Evolutionary conservation across 257 asterid genomes (phyloP).

Genomic region (Handroanthus guayacan): DNA sequence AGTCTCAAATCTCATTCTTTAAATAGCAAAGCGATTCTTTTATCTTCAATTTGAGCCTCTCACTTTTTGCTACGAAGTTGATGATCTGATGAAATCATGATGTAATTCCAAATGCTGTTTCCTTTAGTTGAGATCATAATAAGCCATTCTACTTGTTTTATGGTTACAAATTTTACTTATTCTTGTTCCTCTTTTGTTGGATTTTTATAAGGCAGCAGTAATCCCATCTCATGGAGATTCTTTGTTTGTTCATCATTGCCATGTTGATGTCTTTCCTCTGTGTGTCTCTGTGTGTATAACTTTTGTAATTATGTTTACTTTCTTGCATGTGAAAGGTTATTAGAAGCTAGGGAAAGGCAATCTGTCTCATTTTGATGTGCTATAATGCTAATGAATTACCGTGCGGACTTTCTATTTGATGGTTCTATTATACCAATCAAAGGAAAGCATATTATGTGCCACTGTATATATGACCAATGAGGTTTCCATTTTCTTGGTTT

Average conservation of each 20-base stretch:
- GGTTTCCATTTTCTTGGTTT: constrained; percentile 10
- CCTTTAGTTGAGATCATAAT: constrained; percentile 15
- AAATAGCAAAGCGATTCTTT: constrained; percentile 15
- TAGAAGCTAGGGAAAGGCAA: constrained; percentile 20
- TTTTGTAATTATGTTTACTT: constrained; percentile 18
- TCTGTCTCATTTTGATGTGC: constrained; percentile 2
- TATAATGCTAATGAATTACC: background rate
- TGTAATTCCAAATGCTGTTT: constrained; percentile 19
- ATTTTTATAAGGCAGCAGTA: constrained; percentile 8
- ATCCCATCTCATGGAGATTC: constrained; percentile 3
- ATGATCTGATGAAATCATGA: constrained; percentile 7
- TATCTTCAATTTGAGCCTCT: constrained; percentile 35
- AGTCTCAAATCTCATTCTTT: constrained; percentile 34
- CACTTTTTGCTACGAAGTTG: constrained; percentile 14
- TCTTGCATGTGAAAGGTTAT: constrained; percentile 29
- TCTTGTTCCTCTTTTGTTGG: constrained; percentile 20
- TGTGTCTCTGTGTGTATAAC: constrained; percentile 1
- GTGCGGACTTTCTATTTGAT: constrained; percentile 1
- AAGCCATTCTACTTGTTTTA: constrained; percentile 29
- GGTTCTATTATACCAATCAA: constrained; percentile 19
- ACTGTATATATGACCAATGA: constrained; percentile 23
- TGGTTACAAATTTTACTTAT: constrained; percentile 21
- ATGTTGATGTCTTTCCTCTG: constrained; percentile 22
- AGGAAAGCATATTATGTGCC: constrained; percentile 14
- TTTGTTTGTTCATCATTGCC: constrained; percentile 22